These are phyloP conservation scores for Coniochaeta sp. DNA, from an alignment of 2,329 filamentous ascomycete species.

Conservation along the genomic window DNA sequence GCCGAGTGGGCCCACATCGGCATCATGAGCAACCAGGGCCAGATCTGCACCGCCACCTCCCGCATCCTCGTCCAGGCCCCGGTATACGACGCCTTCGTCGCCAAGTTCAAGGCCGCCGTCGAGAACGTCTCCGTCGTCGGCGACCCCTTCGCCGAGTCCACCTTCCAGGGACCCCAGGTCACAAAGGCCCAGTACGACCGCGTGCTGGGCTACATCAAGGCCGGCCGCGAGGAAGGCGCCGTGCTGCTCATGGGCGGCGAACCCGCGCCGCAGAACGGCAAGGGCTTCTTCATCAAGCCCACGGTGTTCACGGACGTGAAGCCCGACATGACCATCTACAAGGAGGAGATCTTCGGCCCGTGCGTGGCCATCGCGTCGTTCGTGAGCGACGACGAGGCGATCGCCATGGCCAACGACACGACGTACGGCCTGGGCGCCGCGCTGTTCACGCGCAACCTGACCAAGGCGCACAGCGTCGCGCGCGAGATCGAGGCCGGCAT, in stretches of 20 bases:
- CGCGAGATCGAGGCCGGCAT: slow-evolving; percentile 51
- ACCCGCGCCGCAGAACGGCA: slow-evolving; percentile 43
- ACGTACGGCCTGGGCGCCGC: slow-evolving; percentile 51
- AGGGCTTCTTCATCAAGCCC: slow-evolving; percentile 26
- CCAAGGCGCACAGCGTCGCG: slow-evolving; percentile 32
- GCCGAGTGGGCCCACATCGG: slow-evolving; percentile 43
- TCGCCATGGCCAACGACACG: slow-evolving; percentile 32
- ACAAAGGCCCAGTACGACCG: slow-evolving; percentile 61
- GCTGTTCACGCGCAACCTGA: slow-evolving; percentile 50
- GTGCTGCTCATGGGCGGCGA: slow-evolving; percentile 55
- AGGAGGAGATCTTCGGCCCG: slow-evolving; percentile 28
- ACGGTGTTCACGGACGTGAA: slow-evolving; percentile 28
- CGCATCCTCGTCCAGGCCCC: slow-evolving; percentile 52
- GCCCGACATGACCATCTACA: slow-evolving; percentile 25
- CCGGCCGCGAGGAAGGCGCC: slow-evolving; percentile 60
- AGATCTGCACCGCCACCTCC: slow-evolving; percentile 54
- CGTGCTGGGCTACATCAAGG: slow-evolving; percentile 59
- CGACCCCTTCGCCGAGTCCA: slow-evolving; percentile 58
- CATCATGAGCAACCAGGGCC: slow-evolving; percentile 52
- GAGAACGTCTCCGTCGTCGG: slow-evolving; percentile 53
- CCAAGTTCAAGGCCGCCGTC: slow-evolving; percentile 53
- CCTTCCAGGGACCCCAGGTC: slow-evolving; percentile 65
- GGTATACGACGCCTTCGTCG: slow-evolving; percentile 53
- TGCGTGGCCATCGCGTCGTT: slow-evolving; percentile 26
- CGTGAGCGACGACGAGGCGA: slow-evolving; percentile 27